Conservation (phyloP, 2,329 filamentous ascomycete genomes). For the Neoscytalidium dimidiatum region DNA sequence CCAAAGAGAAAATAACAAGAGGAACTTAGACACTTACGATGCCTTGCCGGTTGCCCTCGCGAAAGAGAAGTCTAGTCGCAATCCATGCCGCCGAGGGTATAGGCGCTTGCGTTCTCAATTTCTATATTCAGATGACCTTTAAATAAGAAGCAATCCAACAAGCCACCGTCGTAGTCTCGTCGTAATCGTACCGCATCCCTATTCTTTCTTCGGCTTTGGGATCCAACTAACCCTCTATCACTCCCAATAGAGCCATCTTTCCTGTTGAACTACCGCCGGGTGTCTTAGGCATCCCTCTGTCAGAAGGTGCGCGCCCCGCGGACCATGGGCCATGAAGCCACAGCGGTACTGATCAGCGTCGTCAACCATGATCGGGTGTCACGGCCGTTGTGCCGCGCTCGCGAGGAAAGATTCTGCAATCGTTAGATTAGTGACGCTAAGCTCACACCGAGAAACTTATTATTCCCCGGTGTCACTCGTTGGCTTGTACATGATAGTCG, state of each 20-base stretch:
- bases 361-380: conserved; percentile 5
- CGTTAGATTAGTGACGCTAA: conserved; percentile 17
- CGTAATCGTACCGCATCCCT: neutral
- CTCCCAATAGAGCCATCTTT: neutral
- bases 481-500: conserved; percentile 96
- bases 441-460: conserved; percentile 12
- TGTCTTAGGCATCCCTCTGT: neutral
- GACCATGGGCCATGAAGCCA: neutral
- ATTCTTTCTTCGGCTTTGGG: conserved; percentile 2
- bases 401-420: conserved; percentile 18
- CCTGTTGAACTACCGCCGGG: neutral
- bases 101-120: conserved; percentile 14
- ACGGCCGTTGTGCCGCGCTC: conserved; percentile 5
- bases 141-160: conserved; percentile 11
- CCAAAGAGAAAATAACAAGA: neutral
- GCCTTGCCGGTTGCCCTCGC: neutral
- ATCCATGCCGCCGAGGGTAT: conserved; percentile 3
- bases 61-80: neutral
- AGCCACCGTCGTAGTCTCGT: neutral
- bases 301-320: neutral
- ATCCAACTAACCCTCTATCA: neutral
- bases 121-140: conserved; percentile 8
- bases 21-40: neutral
- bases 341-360: neutral
- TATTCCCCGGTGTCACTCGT: conserved; percentile 51